Conservation (phyloP, 2,329 filamentous ascomycete genomes). For the Arachnopeziza araneosa region DNA sequence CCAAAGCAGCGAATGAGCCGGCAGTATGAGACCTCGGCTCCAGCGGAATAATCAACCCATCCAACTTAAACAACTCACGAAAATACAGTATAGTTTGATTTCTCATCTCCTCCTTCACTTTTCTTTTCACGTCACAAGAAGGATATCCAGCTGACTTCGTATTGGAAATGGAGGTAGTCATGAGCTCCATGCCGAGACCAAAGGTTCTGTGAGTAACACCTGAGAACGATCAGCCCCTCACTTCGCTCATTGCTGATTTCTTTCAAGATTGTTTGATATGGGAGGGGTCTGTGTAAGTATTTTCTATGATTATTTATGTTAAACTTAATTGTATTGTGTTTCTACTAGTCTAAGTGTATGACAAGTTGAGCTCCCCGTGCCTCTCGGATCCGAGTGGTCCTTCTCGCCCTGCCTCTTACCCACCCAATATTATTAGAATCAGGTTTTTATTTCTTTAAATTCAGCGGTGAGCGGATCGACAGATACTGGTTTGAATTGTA, state of each 20-base stretch:
- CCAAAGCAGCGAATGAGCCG: neutral
- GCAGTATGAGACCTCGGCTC: constrained; percentile 14
- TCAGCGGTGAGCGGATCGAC: too few species aligned
- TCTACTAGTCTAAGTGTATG: too few species aligned
- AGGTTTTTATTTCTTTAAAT: too few species aligned
- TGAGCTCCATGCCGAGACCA: constrained; percentile 21
- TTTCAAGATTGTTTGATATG: constrained; percentile 71
- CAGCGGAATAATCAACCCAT: neutral
- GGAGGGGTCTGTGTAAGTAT: constrained; percentile 86
- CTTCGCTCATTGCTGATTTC: constrained; percentile 1
- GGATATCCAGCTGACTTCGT: constrained; percentile 27
- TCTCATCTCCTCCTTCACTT: neutral
- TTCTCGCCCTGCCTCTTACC: too few species aligned
- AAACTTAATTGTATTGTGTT: neutral
- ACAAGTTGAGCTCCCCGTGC: too few species aligned
- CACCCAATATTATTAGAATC: too few species aligned
- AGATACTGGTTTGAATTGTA: too few species aligned
- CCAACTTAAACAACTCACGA: constrained; percentile 2
- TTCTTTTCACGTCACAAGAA: constrained; percentile 26
- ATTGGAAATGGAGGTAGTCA: constrained; percentile 30
- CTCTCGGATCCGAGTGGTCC: too few species aligned
- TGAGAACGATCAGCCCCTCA: neutral
- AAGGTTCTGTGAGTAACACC: neutral
- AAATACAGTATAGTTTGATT: neutral
- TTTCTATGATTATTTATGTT: neutral